Base-by-base conservation (phyloP, 371 early-diverging fungal genomes). In the Vittaforma corneae region DNA sequence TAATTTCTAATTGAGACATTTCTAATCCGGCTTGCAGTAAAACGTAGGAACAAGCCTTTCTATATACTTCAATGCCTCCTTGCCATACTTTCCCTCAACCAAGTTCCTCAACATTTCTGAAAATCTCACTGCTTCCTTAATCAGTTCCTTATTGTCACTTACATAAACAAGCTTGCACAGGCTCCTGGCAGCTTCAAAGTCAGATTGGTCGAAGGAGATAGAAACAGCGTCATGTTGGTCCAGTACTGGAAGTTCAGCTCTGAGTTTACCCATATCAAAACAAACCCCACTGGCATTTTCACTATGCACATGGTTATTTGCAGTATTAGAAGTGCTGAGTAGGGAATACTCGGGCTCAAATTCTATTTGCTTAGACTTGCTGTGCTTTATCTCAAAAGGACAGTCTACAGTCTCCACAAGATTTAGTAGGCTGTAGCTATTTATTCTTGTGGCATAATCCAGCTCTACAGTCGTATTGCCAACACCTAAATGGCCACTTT, bases 1-100 rank as follows among this genome's bases (percentile, higher is more conserved):
- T n/a, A n/a, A n/a, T n/a, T n/a, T n/a, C n/a, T n/a, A n/a, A n/a
- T n/a, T n/a, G n/a, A n/a, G n/a, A n/a, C n/a, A n/a, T n/a, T 42
- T 42, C 42, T 42, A 16, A 20, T 16, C 16, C 42, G 16, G 42
- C 16, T 20, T 42, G 42, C 16, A 16, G 29, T 54, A 54, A 40
- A 33, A 33, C 20, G 30, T n/a, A 4, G 55, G 55, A 6, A 54
- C 5, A 11, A 58, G 22, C 42, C 56, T 28, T 29, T 3, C 28
- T 9, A 58, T 32, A 24, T 58, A 58, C 28, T 58, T 46, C 57
- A 58, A 24, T 5, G 50, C 59, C 4, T 58, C 59, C 28, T 24
- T 11, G 5, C 59, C 59, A 47, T 58, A 58, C 33, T 58, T 42
- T 6, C 59, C 55, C 6, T 14, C 20, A 4, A 55, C 20, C 55